Percentiles rank a stretch among this genome's conserved stretches.
Conservation (phyloP, 176 grass and related monocot genomes). For the Carex cristatella region DNA sequence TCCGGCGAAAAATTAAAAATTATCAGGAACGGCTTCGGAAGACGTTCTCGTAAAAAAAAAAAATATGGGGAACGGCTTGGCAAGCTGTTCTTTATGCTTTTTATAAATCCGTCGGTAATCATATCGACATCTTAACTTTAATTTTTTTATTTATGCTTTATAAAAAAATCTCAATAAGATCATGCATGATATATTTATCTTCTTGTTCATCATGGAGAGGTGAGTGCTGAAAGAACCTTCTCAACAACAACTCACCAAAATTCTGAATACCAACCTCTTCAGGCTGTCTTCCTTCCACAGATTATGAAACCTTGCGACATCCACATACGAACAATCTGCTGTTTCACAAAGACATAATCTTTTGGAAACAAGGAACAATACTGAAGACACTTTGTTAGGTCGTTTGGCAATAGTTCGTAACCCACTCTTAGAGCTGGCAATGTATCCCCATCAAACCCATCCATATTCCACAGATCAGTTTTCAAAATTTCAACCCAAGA, state of each 20-base stretch:
- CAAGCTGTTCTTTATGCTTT: too few relatives aligned
- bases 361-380: conserved; percentile 37
- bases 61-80: too few relatives aligned
- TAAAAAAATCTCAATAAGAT: not conserved
- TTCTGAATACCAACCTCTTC: conserved; percentile 20
- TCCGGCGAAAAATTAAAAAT: too few relatives aligned
- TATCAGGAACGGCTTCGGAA: too few relatives aligned
- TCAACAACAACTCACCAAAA: conserved; percentile 27
- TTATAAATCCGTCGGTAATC: too few relatives aligned
- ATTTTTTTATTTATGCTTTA: too few relatives aligned
- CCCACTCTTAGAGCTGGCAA: not conserved
- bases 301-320: conserved; percentile 5
- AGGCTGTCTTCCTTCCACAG: not conserved
- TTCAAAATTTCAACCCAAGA: too few relatives aligned
- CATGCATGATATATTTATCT: conserved; percentile 28
- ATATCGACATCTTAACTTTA: too few relatives aligned
- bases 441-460: not conserved
- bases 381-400: conserved; percentile 27
- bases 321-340: too few relatives aligned
- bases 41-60: too few relatives aligned
- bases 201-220: not conserved
- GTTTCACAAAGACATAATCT: conserved; percentile 20
- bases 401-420: not conserved
- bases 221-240: conserved; percentile 33
- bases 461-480: not conserved